Base-by-base conservation (phyloP, 2,329 filamentous ascomycete species). In the Xylariales sp. region DNA sequence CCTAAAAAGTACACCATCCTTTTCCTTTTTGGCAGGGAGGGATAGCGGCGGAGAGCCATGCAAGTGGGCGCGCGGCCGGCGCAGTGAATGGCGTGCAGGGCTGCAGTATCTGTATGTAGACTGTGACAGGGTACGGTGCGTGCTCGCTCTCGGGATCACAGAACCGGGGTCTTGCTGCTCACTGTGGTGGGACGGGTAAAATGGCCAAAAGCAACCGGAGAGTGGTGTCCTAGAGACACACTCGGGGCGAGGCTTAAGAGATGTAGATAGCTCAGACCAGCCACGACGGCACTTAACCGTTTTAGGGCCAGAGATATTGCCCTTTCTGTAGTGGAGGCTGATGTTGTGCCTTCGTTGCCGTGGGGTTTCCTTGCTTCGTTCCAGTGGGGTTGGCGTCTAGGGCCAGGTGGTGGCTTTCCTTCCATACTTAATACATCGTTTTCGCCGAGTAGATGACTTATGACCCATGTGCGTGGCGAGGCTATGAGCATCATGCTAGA, bases 1-100 rank as follows among this genome's bases (percentile, higher is more conserved):
- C 50, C 57, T 52, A 61, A 66, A 66, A 69, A 64, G 63, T 65
- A 72, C 66, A 62, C 66, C 66, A 64, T 60, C 60, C 40, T 37
- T 25, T 25, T 25, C 51, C n/a, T 52, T 50, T 46, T 46, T 47
- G 45, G 45, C 40, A 46, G 42, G 48, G 43, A 52, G 44, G 44
- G 51, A 48, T 45, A 38, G 41, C 46, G 46, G 43, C 16, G 40
- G 23, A 34, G 27, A 37, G 33, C 40, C 42, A 47, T 35, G 45
- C 43, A 47, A 49, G 44, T 46, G 44, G n/a, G 44, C 46, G 47
- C 48, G 50, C 51, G 46, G 54, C 54, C 51, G 48, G 50, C 47
- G 41, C 45, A 48, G 38, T 40, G 42, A 33, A 33, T 33, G 36
- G 43, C 38, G 47, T 38, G 44, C 40, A 43, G 43, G 47, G 43